These are phyloP conservation scores for Kitagawia praeruptora DNA, from an alignment of 129 eudicot species.

Conservation along the genomic window DNA sequence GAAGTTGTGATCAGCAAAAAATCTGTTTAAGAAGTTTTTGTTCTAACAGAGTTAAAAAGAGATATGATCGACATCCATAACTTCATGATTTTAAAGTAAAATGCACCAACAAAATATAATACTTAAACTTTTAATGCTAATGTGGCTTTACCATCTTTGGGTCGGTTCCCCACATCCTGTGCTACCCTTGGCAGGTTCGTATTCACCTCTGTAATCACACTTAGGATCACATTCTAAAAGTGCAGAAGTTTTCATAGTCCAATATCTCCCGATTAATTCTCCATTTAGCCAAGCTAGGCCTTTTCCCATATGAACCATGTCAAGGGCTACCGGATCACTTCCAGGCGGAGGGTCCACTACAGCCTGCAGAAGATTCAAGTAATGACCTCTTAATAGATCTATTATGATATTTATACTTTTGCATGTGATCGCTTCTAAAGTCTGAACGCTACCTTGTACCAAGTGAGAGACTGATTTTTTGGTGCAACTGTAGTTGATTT, in stretches of 20 bases:
- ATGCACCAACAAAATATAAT: background rate
- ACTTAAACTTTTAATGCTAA: background rate
- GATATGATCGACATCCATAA: background rate
- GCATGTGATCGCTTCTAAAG: background rate
- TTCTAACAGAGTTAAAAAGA: background rate
- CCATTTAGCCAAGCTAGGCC: slow-evolving; percentile 98
- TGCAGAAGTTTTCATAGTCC: slow-evolving; percentile 65
- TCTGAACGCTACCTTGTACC: slow-evolving; percentile 77
- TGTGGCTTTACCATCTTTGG: slow-evolving; percentile 76
- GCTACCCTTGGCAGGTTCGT: slow-evolving; percentile 67
- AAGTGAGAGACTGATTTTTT: slow-evolving; percentile 76
- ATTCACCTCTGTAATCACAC: slow-evolving; percentile 90
- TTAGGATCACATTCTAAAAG: slow-evolving; percentile 50
- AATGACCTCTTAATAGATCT: background rate
- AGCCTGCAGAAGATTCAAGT: slow-evolving; percentile 37
- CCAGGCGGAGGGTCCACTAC: slow-evolving; percentile 73
- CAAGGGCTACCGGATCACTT: slow-evolving; percentile 81
- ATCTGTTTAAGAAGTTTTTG: background rate
- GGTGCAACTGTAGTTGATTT: slow-evolving; percentile 49
- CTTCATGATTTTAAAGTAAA: background rate
- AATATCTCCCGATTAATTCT: slow-evolving; percentile 83
- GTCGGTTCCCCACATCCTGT: slow-evolving; percentile 87
- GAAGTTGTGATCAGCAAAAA: background rate
- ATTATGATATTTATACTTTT: background rate
- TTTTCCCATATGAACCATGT: slow-evolving; percentile 96